Conservation (phyloP, 2,329 filamentous ascomycete genomes). For the Thelonectria discophora region DNA sequence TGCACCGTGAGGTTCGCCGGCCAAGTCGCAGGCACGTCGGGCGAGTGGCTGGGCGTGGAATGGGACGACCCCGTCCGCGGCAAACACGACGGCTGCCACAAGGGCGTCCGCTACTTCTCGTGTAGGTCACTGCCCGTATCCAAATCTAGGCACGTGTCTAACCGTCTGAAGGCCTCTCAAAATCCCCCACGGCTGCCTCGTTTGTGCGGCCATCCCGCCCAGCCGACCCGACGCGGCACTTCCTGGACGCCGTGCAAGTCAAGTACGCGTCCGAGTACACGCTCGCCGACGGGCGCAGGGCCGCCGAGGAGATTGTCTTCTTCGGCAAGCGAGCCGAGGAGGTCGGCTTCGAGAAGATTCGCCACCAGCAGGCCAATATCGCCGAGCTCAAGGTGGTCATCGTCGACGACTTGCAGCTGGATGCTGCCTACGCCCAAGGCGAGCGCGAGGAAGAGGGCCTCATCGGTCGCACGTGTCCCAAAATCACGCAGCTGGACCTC, state of each 20-base stretch:
- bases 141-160: constrained; percentile 3
- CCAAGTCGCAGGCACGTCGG: constrained; percentile 76
- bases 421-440: constrained; percentile 40
- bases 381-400: constrained; percentile 82
- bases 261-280: constrained; percentile 79
- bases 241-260: constrained; percentile 79
- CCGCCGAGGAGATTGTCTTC: constrained; percentile 65
- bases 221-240: constrained; percentile 73
- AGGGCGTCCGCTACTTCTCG: constrained; percentile 80
- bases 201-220: constrained; percentile 84
- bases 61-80: constrained; percentile 90
- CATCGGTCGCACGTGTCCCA: constrained; percentile 65
- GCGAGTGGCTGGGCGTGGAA: constrained; percentile 92
- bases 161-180: constrained; percentile 61
- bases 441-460: constrained; percentile 46
- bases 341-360: constrained; percentile 94
- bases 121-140: constrained; percentile 62
- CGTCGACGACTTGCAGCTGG: constrained; percentile 78
- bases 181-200: constrained; percentile 77
- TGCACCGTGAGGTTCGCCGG: constrained; percentile 91
- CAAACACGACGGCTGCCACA: constrained; percentile 89
- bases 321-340: constrained; percentile 90
- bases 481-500: constrained; percentile 82
- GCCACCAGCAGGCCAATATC: constrained; percentile 78
- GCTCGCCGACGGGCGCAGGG: constrained; percentile 48